Evolutionary conservation across 257 asterid genomes (phyloP), one percentile per base, ranked within the genome.

Genomic region (Plantago ovata): DNA sequence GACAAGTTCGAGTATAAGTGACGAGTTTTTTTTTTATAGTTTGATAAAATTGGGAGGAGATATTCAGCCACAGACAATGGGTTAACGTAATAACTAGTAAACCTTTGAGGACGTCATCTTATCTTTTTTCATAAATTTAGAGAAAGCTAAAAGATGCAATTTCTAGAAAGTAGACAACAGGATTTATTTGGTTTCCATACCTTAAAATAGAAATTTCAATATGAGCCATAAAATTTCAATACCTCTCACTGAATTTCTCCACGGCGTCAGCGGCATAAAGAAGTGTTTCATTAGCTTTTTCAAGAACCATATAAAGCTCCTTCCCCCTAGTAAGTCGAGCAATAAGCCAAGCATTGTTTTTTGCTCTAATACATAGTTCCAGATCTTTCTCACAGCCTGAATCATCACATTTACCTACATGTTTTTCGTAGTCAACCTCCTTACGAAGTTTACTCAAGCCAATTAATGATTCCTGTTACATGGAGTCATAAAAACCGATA

Each of bases 211-310:
- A 18, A 42, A 57, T 33, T 51, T 69, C 12, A 48, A 44, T 47
- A 46, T 33, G 58, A 11, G 44, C 33, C 21, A 23, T 9, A 32
- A n/a, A n/a, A n/a, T n/a, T n/a, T n/a, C n/a, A n/a, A n/a, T 76
- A 92, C 98, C 98, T 84, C 67, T 89, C 94, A 63, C 95, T 93
- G 79, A 93, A 93, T 77, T 83, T 93, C 76, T 86, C 89, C 60
- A 82, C 84, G 41, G 97, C 95, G 47, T 84, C 97, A 43, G 95
- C 77, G 63, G 97, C 97, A 58, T 77, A 93, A 41, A 93, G 94
- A 65, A 93, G 96, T 28, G 97, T 89, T 67, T 93, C 99, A 72
- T 63, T 80, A 66, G 94, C 97, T 83, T 89, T 93, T 81, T 93
- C 98, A 49, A 93, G 92, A 71, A 84, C 96, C 97, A 93, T 78